Evolutionary conservation across 768 basidiomycete genomes (phyloP), one percentile per base, ranked within the genome.

Genomic region (Plicaturopsis crispa): DNA sequence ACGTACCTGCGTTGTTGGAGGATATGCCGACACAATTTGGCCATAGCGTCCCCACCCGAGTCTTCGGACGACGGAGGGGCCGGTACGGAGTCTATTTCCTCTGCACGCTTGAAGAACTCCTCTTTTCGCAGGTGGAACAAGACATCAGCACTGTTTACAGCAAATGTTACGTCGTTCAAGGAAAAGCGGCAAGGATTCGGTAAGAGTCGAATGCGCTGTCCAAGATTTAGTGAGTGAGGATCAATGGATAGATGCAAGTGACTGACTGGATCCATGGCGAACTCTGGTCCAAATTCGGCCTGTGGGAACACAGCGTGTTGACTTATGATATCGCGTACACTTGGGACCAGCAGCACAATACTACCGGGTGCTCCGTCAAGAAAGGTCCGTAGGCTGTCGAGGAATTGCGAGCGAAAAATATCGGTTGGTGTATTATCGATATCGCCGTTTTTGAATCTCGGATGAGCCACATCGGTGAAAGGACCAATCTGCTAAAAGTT

Each of bases 41-140:
- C 73, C 83, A 97, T 90, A 1, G 73, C 54, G 51, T 98, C 93
- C 11, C 65, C 62, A 5, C 64, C 51, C 20, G 77, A 71, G 37
- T 74, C 70, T 3, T 61, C 41, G 4, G 60, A 50, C 19, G 58
- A 51, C 5, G 60, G 45, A n/a, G n/a, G n/a, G n/a, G n/a, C n/a
- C 4, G 54, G 44, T 7, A 71, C 49, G 1, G 81, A 55, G 24
- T 78, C 75, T 2, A 75, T 63, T 41, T 84, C 86, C 38, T 73
- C 66, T 2, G 78, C 80, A 19, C 73, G 69, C 54, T 76, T 81
- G 45, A 81, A 63, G 41, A 78, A 76, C 55, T 94, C 87, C 47
- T 94, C 85, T 48, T 81, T 87, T 36, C 80, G 75, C 1, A 98
- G 68, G 53, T 96, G 91, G 63, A 92, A 94, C 16, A 98, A 62